Conservation (phyloP, 495 filamentous ascomycete species). For the Durotheca rogersii region DNA sequence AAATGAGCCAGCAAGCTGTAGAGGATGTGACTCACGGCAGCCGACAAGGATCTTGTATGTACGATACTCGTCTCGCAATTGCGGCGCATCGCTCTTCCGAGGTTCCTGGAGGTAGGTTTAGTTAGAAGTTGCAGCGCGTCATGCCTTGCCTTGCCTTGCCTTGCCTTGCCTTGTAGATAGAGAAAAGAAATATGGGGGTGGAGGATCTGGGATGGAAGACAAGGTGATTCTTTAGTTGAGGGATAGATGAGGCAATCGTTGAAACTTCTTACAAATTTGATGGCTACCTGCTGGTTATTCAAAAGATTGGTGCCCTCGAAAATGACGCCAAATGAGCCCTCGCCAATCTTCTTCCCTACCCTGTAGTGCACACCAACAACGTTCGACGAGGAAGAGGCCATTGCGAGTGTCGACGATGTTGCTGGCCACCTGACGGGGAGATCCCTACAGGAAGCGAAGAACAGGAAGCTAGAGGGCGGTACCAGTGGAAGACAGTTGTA, state of each 20-base stretch:
- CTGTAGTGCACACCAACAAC: slow-evolving; percentile 99
- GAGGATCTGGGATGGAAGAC: no score
- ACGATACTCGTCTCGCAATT: slow-evolving; percentile 96
- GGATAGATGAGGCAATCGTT: no score
- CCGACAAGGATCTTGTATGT: slow-evolving; percentile 99
- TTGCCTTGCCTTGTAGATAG: no score
- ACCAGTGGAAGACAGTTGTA: slow-evolving; percentile 17
- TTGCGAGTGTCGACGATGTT: slow-evolving; percentile 41
- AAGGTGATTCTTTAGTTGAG: no score
- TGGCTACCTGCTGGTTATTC: slow-evolving; percentile 98
- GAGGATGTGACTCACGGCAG: slow-evolving; percentile 81
- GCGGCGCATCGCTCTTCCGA: slow-evolving; percentile 96
- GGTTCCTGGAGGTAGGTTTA: slow-evolving; percentile 67
- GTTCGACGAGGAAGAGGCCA: slow-evolving; percentile 95
- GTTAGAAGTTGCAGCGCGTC: no score
- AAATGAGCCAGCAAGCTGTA: neutral
- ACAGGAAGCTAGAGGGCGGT: slow-evolving; percentile 2
- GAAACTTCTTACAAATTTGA: slow-evolving; percentile 88
- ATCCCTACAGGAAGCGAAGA: neutral
- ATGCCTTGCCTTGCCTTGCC: no score
- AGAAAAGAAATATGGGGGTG: no score
- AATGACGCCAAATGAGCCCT: slow-evolving; percentile 98
- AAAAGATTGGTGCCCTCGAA: slow-evolving; percentile 98
- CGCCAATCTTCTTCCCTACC: slow-evolving; percentile 99
- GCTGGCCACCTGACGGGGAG: neutral